Base-by-base conservation (phyloP, 306 rosid species). In the Dryas octopetala region DNA sequence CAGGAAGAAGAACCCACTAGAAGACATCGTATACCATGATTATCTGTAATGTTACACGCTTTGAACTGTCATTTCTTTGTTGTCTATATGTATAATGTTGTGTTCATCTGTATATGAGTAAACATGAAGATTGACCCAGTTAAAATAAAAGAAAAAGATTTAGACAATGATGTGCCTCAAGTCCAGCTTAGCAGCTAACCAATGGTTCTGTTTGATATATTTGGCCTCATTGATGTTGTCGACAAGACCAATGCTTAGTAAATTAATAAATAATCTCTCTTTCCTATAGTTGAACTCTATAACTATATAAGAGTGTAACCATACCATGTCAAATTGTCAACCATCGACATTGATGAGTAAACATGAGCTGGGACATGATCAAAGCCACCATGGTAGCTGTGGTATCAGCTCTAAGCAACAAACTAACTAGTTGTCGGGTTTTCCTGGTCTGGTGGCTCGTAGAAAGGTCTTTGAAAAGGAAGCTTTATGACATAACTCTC, bases 1-100 rank as follows among this genome's bases (percentile, higher is more conserved):
- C 75, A 86, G 73, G 83, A 93, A 88, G 91, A 88, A 81, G 78
- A 80, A 72, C 45, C 14, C 82, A 1, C 9, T 78, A 59, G 83
- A 32, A 90, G 62, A 43, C 79, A 19, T 65, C 53, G 16, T 78
- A 32, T 62, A 66, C 78, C 73, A 68, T 32, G 38, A 32, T 32
- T 1, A 32, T 32, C 38, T 32, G 2, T 32, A 63, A 76, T 43
- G 57, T 51, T 23, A 51, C 50, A 62, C 26, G 68, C n/a, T 44
- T 7, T 58, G 55, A 3, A 71, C 40, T 14, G 23, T 71, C 43
- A 19, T 14, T 43, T 54, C 23, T 38, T 71, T 26, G 10, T 44
- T 41, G 69, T 44, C 51, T 44, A 44, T 16, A 4, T 44, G n/a
- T 64, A 38, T 23, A 5, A 43, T 68, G 43, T 47, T 15, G 14